phyloP scores from a whole-genome alignment of 2,329 filamentous ascomycete species.

The Juglanconis juglandina region DNA sequence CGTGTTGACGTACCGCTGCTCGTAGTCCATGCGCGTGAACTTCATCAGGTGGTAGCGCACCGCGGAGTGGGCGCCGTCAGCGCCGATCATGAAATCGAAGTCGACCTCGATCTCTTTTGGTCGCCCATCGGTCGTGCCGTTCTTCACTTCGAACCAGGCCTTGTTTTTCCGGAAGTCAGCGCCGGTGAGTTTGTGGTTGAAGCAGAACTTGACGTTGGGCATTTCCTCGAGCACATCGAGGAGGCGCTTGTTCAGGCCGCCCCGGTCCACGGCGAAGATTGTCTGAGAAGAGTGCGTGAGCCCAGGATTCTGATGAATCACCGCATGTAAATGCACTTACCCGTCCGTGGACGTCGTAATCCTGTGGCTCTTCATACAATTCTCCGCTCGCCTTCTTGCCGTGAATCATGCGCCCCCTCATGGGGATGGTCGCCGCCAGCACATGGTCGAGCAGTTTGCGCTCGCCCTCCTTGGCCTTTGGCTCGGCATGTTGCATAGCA shows the following conservation, averaged over 20 bases:
- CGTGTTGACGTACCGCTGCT: conserved; percentile 93
- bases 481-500: conserved; percentile 65
- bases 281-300: conserved; percentile 47
- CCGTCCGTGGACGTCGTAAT: conserved; percentile 84
- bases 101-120: conserved; percentile 70
- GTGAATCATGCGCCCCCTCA: conserved; percentile 97
- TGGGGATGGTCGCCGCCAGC: conserved; percentile 77
- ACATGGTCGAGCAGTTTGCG: conserved; percentile 69
- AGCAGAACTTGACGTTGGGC: conserved; percentile 87
- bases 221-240: conserved; percentile 79
- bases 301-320: neutral
- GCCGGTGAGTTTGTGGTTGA: conserved; percentile 89
- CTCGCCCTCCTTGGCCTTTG: conserved; percentile 38
- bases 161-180: conserved; percentile 76
- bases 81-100: conserved; percentile 93
- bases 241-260: conserved; percentile 75
- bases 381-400: conserved; percentile 60
- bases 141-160: conserved; percentile 78
- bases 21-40: conserved; percentile 82
- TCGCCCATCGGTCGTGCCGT: conserved; percentile 39
- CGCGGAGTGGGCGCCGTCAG: conserved; percentile 91
- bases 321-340: conserved; percentile 44
- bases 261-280: conserved; percentile 83
- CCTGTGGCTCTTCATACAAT: conserved; percentile 74
- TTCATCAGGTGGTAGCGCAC: conserved; percentile 96